Conservation (phyloP, 306 rosid genomes). For the Carpinus fangiana region DNA sequence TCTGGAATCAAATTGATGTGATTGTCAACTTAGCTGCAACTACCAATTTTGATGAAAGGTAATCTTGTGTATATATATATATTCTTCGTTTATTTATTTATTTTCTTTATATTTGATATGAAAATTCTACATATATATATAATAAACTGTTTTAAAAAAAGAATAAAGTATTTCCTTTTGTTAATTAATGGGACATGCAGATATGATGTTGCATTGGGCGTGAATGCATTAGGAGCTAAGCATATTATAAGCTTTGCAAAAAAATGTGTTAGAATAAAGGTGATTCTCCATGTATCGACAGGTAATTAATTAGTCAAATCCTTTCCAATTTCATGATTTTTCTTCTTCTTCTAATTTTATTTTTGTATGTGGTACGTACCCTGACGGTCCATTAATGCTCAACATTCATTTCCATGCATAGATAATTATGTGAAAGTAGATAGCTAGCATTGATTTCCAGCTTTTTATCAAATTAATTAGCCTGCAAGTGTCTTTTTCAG, state of each 20-base stretch:
- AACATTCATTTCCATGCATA: no score
- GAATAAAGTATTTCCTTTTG: not conserved
- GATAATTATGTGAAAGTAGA: no score
- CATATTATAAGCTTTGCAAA: constrained; percentile 64
- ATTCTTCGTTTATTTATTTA: no score
- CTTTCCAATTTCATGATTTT: not conserved
- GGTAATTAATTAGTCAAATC: constrained; percentile 35
- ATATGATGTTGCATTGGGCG: constrained; percentile 59
- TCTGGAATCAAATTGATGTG: constrained; percentile 45
- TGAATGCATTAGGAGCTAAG: constrained; percentile 69
- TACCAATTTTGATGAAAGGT: constrained; percentile 83
- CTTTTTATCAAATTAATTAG: not conserved
- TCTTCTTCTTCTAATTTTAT: not conserved
- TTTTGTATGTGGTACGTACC: not conserved
- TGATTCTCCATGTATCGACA: constrained; percentile 75
- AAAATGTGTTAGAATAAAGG: constrained; percentile 47
- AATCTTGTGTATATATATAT: not conserved
- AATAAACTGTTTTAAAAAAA: no score
- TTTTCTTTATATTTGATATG: no score
- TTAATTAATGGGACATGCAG: constrained; percentile 25
- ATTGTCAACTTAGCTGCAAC: constrained; percentile 79
- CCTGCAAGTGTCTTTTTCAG: constrained; percentile 27
- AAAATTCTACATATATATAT: no score
- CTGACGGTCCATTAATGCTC: no score
- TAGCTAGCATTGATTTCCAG: no score